Evolutionary conservation across 2,329 filamentous ascomycete genomes (phyloP), one percentile per base, ranked within the genome.

Genomic region (Fusarium lyarnte): DNA sequence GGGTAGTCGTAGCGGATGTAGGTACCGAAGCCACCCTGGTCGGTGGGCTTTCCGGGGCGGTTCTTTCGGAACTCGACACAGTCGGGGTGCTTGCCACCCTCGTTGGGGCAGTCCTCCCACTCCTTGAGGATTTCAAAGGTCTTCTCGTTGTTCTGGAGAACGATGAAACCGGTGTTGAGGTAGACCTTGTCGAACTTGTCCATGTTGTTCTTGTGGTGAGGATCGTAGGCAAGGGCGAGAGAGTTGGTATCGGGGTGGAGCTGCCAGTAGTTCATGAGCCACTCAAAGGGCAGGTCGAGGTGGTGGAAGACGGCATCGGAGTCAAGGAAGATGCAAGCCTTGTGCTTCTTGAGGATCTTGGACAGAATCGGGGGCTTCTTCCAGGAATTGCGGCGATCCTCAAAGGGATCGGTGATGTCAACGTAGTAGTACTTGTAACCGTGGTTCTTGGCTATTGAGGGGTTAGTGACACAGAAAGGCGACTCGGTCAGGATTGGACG

Each of bases 161-260:
- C 79, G 76, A 88, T 86, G 80, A 88, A 87, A 23, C 86, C 86
- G 3, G 86, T 86, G 79, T 88, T 88, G 74, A 84, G 81, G 81
- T 83, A 85, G 72, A 80, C 73, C 60, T 81, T 82, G 65, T 79
- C 80, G 29, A 79, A 81, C 70, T 79, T 76, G 74, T 85, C 84
- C 63, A 79, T 77, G 78, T 85, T 85, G 74, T 76, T 75, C 39
- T 81, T 76, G 38, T 69, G 64, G 31, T 78, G 74, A 8, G 84
- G 84, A 36, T 85, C 84, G 39, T 80, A 71, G 29, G 84, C 82
- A 46, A 85, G 79, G 52, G 83, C 82, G 49, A 85, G 78, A 21
- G 84, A 82, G 78, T 83, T 82, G 64, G 76, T 80, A 23, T 79
- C 74, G 39, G 80, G 78, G 73, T 81, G 78, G 29, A 85, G 77